Evolutionary conservation across 208 protist species (phyloP), one percentile per base, ranked within the genome.

Genomic region (Trypanosoma boissoni): DNA sequence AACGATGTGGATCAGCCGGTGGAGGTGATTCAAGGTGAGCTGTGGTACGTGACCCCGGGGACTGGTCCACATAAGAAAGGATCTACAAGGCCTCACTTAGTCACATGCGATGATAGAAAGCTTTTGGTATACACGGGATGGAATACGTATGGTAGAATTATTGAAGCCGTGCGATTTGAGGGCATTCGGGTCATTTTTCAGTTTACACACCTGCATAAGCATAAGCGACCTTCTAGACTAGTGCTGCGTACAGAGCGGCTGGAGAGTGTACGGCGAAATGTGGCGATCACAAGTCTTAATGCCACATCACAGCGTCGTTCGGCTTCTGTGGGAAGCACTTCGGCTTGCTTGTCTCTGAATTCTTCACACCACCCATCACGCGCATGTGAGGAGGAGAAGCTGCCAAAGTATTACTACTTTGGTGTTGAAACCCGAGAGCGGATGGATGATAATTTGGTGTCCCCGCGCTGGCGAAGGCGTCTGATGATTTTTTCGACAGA

Each of bases 361-460:
- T 52, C 42, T 1, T 39, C 44, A 14, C 0, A 28, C 3, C 36
- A 18, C 5, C 60, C 9, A n/a, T 29, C 58, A 51, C 41, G 27
- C 14, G 2, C 37, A 16, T 21, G 26, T 29, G 49, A 27, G 46
- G 59, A 39, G 7, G 58, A 66, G 23, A 31, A 18, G 8, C 37
- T 72, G 1, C 42, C 44, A 1, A 46, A 68, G 6, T 85, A 76
- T 55, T 64, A 83, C 52, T 86, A 80, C 68, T 86, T 86, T 68
- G 79, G 79, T 23, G 43, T 83, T 16, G 79, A 86, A 39, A 59
- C 50, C 21, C 7, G 31, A 32, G 24, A 49, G 52, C 59, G 53
- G 18, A 45, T 76, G 12, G 28, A 54, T 28, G 45, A 24, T 3
- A 51, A 72, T 39, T 12, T 44, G 8, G 37, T 18, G 21, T 58